Evolutionary conservation across 495 filamentous ascomycete species (phyloP), one percentile per base, ranked within the genome.

Genomic region (Rusavskia elegans): DNA sequence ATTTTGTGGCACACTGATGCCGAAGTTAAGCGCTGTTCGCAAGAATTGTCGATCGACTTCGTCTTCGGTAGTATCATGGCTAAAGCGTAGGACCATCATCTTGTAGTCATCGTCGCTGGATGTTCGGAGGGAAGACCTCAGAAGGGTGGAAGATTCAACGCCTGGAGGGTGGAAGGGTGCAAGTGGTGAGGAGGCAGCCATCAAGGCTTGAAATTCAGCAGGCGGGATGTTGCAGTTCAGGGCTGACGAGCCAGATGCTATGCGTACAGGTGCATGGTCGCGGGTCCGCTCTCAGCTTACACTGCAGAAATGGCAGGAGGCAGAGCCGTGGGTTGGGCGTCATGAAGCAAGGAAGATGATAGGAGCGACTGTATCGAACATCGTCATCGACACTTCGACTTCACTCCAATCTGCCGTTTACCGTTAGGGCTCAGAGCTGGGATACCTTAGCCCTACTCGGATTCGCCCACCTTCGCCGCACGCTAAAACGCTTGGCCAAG

Each of bases 41-140:
- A 57, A 35, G 32, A 59, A 57, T 3, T 48, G 17, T 50, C 49
- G 44, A 48, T 62, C 59, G 5, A 59, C 40, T 36, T 59, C 57
- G 16, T 59, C 57, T 46, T 62, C 59, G n/a, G 55, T 59, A 16
- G 29, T 27, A 30, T 35, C 29, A 48, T 56, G 23, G 4, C 57
- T 41, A 37, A 54, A 50, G 42, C 53, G 52, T 20, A 62, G 50
- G 11, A 62, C 59, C 57, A 48, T 62, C 35, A 62, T 55, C 14
- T 54, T 61, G 45, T 62, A 62, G 0, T 52, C 49, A 49, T 59
- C 53, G 37, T 49, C 51, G 23, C 59, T 54, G n/a, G 16, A 13
- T 11, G 25, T n/a, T 17, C 20, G n/a, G 10, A 6, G 10, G 14
- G 40, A 11, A 2, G 19, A 41, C 6, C 6, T 51, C 29, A 51